Evolutionary conservation across 345 rosid species (phyloP), one percentile per base, ranked within the genome.

Genomic region (Cardamine occulta): DNA sequence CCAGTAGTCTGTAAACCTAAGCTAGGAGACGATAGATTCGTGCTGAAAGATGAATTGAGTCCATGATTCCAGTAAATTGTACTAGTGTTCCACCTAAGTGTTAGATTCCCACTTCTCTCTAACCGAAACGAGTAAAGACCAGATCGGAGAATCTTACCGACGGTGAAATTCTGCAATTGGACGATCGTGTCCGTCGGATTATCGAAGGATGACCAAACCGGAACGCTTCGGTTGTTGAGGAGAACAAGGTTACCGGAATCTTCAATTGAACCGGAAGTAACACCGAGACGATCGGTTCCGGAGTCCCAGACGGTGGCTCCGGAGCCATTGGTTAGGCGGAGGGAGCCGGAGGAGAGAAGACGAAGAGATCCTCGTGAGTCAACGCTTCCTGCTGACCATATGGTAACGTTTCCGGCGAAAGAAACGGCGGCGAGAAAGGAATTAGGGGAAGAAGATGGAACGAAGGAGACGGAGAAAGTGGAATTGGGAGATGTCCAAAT

Each of bases 191-290:
- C 85, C 3, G 86, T 81, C 2, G 95, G 89, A 62, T 84, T 21
- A 5, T 80, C 75, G 73, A 91, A 91, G 51, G 86, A 81, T 15
- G 95, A 89, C 97, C 97, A 91, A 31, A 85, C 80, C 0, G 80
- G 6, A 15, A 45, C 55, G 56, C 47, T 70, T 6, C 64, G 64
- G 12, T 79, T 82, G 3, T 74, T 60, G 17, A 85, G 77, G 37
- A 91, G 84, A 10, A n/a, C 39, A n/a, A 89, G 74, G 73, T 82
- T 79, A 37, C 97, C 93, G 32, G 75, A 79, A 65, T 88, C 93
- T 60, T 86, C 81, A 49, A 89, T 81, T 3, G 87, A 63, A 10
- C 85, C 90, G 13, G 82, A 72, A 35, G 74, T 70, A 55, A 85
- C 90, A 19, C 91, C 90, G 2, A 63, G 85, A 39, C 32, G 9